Percentiles rank a stretch among this genome's conserved stretches.
Evolutionary conservation across 2,329 filamentous ascomycete species (phyloP).

Genomic region (Hortaea werneckii): DNA sequence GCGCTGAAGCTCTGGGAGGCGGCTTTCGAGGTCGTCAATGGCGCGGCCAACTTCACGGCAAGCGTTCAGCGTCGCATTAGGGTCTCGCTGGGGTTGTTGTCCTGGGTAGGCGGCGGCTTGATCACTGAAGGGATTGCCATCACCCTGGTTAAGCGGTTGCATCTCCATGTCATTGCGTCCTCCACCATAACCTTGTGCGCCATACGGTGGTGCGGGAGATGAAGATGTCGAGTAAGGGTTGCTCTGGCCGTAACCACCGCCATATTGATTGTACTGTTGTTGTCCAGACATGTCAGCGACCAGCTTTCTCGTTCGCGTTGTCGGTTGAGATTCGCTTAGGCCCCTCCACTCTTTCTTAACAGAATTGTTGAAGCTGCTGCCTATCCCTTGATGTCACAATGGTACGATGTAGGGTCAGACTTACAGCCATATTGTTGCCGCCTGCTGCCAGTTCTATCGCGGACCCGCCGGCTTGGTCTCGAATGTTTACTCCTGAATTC

Average conservation of each 20-base stretch:
- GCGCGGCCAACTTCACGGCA: constrained; percentile 70
- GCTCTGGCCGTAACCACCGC: constrained; percentile 42
- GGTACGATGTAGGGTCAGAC: not conserved
- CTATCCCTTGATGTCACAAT: not conserved
- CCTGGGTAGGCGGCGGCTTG: not conserved
- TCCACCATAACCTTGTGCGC: constrained; percentile 5
- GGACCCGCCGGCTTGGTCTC: not conserved
- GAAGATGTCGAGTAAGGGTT: constrained; percentile 39
- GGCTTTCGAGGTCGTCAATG: constrained; percentile 63
- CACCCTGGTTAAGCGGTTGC: constrained; percentile 43
- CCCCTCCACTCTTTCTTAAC: not conserved
- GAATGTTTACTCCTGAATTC: not conserved
- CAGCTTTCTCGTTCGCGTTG: not conserved
- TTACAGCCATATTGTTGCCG: constrained; percentile 4
- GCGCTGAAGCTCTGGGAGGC: constrained; percentile 60
- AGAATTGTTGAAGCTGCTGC: constrained; percentile 1
- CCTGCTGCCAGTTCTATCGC: not conserved
- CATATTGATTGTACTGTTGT: constrained; percentile 27
- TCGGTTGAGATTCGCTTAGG: not conserved
- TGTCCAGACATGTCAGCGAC: constrained; percentile 5
- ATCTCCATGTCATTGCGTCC: constrained; percentile 53
- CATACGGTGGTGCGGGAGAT: constrained; percentile 14
- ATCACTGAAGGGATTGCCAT: not conserved
- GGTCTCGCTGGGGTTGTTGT: constrained; percentile 37
- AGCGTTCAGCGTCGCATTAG: constrained; percentile 74